Percentiles rank a stretch among this genome's conserved stretches.
phyloP scores from a whole-genome alignment of 176 grass and related monocot genomes.

The Alloteropsis semialata region DNA sequence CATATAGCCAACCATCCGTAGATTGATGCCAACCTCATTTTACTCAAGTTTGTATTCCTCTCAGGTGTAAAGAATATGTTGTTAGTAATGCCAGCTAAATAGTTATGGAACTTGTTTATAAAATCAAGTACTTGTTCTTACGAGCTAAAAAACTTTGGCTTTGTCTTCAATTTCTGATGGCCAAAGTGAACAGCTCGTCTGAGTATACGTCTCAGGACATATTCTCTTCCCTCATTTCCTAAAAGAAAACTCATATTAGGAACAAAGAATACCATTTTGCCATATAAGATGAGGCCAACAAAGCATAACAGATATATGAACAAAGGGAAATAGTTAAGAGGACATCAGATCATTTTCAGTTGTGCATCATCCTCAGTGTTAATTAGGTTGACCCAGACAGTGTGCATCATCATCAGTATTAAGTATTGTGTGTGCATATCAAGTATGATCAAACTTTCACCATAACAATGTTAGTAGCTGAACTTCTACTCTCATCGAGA shows the following conservation, averaged over 20 bases:
- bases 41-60: background rate
- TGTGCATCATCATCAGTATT: no score
- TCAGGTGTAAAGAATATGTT: background rate
- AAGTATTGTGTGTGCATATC: background rate
- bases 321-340: background rate
- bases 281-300: background rate
- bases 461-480: no score
- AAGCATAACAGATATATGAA: background rate
- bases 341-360: background rate
- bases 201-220: constrained; percentile 95
- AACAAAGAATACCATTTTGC: background rate
- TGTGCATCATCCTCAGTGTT: background rate
- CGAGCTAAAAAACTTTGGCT: constrained; percentile 81
- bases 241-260: background rate
- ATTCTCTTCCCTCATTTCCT: constrained; percentile 97
- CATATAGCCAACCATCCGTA: background rate
- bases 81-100: background rate
- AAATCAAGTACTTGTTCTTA: constrained; percentile 31
- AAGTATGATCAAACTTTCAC: background rate
- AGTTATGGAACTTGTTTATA: background rate
- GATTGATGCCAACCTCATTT: background rate
- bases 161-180: constrained; percentile 72
- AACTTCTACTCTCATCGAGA: no score
- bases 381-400: background rate
- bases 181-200: constrained; percentile 91